phyloP scores from a whole-genome alignment of 2,329 filamentous ascomycete species.

The Fusarium continuum region DNA sequence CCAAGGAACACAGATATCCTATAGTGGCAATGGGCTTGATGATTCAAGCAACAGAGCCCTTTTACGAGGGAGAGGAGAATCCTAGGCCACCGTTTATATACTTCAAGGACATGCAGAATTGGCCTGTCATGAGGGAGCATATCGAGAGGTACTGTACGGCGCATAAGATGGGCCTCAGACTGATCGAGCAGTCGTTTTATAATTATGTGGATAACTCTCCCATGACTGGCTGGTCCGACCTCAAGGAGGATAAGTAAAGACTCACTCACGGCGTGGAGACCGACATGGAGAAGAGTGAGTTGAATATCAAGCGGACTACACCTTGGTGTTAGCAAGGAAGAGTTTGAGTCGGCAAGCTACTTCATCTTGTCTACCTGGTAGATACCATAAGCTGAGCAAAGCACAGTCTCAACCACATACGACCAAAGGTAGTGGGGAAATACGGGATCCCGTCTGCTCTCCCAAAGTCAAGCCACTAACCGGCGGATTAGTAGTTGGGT shows the following conservation, averaged over 20 bases:
- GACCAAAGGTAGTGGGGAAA: no score
- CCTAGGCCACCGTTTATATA: background rate
- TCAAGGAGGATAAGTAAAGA: no score
- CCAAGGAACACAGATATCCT: background rate
- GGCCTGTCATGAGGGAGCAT: background rate
- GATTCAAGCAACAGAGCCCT: constrained; percentile 2
- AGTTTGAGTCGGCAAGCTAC: background rate
- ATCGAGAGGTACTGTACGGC: constrained; percentile 1
- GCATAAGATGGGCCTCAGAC: background rate
- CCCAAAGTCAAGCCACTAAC: no score
- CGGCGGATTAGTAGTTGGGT: no score
- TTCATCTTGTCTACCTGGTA: no score
- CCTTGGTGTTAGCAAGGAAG: background rate
- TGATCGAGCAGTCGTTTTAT: background rate
- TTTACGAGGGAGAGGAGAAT: background rate
- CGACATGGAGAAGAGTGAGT: no score
- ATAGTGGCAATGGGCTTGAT: constrained; percentile 13
- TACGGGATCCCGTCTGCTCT: no score
- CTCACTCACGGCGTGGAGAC: no score
- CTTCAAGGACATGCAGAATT: constrained; percentile 3
- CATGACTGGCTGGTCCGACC: background rate
- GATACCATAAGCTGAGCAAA: no score
- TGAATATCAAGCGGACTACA: background rate
- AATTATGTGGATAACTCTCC: background rate
- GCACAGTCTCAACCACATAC: no score